These are phyloP conservation scores for Sclerotinia spermophila DNA, from an alignment of 2,329 filamentous ascomycete genomes.

Conservation along the genomic window DNA sequence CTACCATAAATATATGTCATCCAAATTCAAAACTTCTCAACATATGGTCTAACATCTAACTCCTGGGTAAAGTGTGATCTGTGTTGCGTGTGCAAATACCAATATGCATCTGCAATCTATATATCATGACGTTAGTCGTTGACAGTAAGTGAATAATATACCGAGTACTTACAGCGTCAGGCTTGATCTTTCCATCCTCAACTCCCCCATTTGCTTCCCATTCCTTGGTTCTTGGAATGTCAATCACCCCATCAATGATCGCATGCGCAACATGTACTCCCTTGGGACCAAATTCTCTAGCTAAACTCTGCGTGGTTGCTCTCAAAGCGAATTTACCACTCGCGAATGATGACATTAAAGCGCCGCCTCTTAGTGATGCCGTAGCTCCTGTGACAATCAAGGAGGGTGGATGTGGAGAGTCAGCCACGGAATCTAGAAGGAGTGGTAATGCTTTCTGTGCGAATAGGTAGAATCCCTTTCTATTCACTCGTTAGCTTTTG, in stretches of 20 bases:
- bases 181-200: conserved; percentile 62
- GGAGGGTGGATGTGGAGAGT: conserved; percentile 63
- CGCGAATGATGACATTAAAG: conserved; percentile 67
- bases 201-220: conserved; percentile 44
- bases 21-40: conserved; percentile 63
- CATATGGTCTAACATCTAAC: conserved; percentile 72
- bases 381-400: conserved; percentile 87
- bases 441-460: conserved; percentile 67
- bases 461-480: conserved; percentile 68
- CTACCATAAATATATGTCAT: not conserved
- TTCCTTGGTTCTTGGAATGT: conserved; percentile 67
- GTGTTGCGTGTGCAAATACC: conserved; percentile 72
- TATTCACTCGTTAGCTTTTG: conserved; percentile 18
- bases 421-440: conserved; percentile 57
- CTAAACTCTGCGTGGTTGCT: conserved; percentile 69
- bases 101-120: conserved; percentile 83
- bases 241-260: conserved; percentile 81
- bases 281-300: conserved; percentile 78
- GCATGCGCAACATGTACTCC: conserved; percentile 81
- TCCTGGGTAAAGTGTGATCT: conserved; percentile 77
- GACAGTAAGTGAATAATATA: not conserved
- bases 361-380: conserved; percentile 69
- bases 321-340: conserved; percentile 77
- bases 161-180: conserved; percentile 62
- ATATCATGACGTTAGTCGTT: not conserved